phyloP scores from a whole-genome alignment of 495 filamentous ascomycete species.

The Parathielavia appendiculata region DNA sequence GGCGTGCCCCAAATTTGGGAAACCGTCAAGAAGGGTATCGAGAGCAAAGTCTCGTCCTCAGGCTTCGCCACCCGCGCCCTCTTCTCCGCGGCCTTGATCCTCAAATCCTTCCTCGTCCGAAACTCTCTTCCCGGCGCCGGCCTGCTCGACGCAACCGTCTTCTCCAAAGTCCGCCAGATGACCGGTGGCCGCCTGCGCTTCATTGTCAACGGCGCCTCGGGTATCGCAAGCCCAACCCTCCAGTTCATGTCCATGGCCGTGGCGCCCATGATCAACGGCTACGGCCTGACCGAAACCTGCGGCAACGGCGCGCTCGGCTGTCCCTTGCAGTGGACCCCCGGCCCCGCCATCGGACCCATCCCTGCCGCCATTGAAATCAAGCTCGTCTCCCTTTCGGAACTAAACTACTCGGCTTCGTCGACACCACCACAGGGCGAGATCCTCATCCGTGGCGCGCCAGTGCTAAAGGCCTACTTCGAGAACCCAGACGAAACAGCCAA shows the following conservation, averaged over 20 bases:
- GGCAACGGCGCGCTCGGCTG: conserved; percentile 63
- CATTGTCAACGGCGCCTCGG: conserved; percentile 80
- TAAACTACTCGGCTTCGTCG: conserved; percentile 73
- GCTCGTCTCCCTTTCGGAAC: conserved; percentile 74
- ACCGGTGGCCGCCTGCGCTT: conserved; percentile 66
- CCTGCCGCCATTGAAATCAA: conserved; percentile 62
- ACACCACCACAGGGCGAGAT: conserved; percentile 84
- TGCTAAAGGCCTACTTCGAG: conserved; percentile 73
- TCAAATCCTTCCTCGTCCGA: conserved; percentile 55
- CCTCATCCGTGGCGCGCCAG: conserved; percentile 62
- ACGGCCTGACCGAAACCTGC: conserved; percentile 86
- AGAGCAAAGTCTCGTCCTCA: conserved; percentile 53
- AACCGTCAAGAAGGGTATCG: conserved; percentile 72
- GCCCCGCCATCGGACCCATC: conserved; percentile 71
- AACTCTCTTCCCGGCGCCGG: conserved; percentile 61
- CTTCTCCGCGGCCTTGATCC: conserved; percentile 43
- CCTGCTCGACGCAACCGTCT: conserved; percentile 74
- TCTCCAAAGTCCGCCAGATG: conserved; percentile 63
- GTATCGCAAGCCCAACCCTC: conserved; percentile 69
- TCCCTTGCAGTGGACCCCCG: conserved; percentile 59
- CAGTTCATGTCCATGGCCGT: conserved; percentile 74
- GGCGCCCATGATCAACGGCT: conserved; percentile 72
- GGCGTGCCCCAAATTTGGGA: conserved; percentile 82
- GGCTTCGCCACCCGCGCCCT: conserved; percentile 29
- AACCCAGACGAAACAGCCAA: conserved; percentile 77